Base-by-base conservation (phyloP, 495 filamentous ascomycete genomes). In the Hypoxylon trugodes region DNA sequence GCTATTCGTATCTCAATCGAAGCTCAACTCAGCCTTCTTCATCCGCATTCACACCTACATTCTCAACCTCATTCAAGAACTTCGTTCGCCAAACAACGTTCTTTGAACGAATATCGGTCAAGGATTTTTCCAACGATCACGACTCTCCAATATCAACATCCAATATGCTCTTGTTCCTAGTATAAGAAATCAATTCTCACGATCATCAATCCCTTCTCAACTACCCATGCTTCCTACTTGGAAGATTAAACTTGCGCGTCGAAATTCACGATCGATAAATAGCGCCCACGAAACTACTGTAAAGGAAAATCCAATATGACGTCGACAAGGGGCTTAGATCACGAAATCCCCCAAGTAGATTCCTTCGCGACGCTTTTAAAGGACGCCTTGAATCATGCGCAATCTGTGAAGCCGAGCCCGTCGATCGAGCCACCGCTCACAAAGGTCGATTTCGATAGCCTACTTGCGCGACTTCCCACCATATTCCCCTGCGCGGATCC, bases 351-450 rank as follows among this genome's bases (percentile, higher is more conserved):
- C 43, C 81, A 84, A 37, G 87, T 90, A 19, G 80, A 75, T 21
- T 73, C 77, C 24, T 86, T 88, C 62, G 81, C 76, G 51, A 63
- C 64, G 28, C 76, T 87, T 28, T 76, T 96, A 10, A 75, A 82
- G 45, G 71, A 81, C 26, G 84, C 96, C 22, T 79, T 96, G 38
- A 69, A 79, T 28, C 84, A 80, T 63, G 91, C 90, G 59, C 80
- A 83, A 36, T 64, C 81, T 26, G 71, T 88, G 51, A 96, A 96
- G 76, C 78, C 81, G 2, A 79, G 82, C 59, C 77, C 79, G 24
- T 80, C 84, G 10, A 87, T 97, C 61, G 92, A 97, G 62, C 93
- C 92, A 21, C 85, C 91, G 7, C 80, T 98, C 68, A 84, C 83
- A 10, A 84, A 89, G 59, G 73, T 80, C 33, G 80, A 86, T 65